Conservation (phyloP, 768 basidiomycete species). For the Paxillus ammoniavirescens region DNA sequence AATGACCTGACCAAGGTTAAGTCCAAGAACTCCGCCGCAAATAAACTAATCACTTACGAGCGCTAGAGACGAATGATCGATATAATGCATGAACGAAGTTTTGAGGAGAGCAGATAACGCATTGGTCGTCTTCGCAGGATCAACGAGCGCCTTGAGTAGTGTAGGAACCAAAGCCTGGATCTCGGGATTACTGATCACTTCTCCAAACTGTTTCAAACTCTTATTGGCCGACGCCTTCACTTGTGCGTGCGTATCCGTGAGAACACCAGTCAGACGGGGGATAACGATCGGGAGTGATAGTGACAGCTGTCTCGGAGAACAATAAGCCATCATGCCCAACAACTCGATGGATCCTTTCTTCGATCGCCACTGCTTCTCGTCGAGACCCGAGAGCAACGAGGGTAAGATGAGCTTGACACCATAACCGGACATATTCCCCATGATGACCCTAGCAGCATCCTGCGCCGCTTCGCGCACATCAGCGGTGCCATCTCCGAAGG, state of each 20-base stretch:
- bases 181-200: constrained; percentile 97
- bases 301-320: constrained; percentile 92
- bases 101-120: constrained; percentile 86
- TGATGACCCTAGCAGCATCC: constrained; percentile 90
- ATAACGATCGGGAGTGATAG: constrained; percentile 95
- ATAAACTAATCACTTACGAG: constrained; percentile 50
- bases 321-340: constrained; percentile 98
- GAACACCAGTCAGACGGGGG: constrained; percentile 88
- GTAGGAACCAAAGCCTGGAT: constrained; percentile 87
- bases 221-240: constrained; percentile 91
- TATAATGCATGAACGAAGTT: constrained; percentile 97
- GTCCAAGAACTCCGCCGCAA: background rate
- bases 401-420: constrained; percentile 96
- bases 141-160: constrained; percentile 92
- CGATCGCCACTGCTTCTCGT: constrained; percentile 98
- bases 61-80: constrained; percentile 94
- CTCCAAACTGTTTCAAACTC: constrained; percentile 96
- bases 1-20: constrained; percentile 57
- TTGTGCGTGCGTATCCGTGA: constrained; percentile 97
- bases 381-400: constrained; percentile 82
- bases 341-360: constrained; percentile 98
- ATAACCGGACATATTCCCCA: constrained; percentile 92
- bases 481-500: constrained; percentile 81
- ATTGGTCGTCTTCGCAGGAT: constrained; percentile 86
- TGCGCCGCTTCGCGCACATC: constrained; percentile 94